Evolutionary conservation across 2,329 filamentous ascomycete genomes (phyloP).

Genomic region (Claviceps lovelessii): DNA sequence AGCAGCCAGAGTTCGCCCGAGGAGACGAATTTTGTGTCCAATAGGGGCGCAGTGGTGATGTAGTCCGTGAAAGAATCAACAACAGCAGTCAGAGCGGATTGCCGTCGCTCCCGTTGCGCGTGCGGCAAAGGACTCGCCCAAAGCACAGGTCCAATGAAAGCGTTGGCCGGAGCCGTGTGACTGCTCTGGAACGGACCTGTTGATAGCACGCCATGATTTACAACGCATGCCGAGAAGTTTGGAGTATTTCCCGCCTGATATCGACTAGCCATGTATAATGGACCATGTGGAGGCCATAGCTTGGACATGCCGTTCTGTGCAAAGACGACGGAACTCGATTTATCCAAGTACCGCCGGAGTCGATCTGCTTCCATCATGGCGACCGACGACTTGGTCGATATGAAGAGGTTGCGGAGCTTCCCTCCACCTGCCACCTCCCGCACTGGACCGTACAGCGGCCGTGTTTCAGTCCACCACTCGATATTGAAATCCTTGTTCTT

Average conservation of each 20-base stretch:
- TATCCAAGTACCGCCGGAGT: constrained; percentile 47
- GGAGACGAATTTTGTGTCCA: constrained; percentile 27
- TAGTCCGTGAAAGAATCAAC: constrained; percentile 25
- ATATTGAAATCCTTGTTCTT: constrained; percentile 29
- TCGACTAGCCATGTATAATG: constrained; percentile 26
- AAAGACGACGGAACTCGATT: constrained; percentile 61
- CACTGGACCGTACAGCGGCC: constrained; percentile 21
- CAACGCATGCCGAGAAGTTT: constrained; percentile 56
- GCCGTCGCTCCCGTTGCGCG: neutral
- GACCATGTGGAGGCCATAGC: constrained; percentile 39
- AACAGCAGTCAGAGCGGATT: constrained; percentile 1
- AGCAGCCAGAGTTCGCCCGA: constrained; percentile 34
- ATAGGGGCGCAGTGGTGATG: constrained; percentile 27
- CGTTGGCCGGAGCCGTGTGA: constrained; percentile 35
- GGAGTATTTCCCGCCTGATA: constrained; percentile 33
- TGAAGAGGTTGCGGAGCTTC: constrained; percentile 56
- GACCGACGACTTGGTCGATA: constrained; percentile 60
- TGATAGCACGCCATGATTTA: constrained; percentile 41
- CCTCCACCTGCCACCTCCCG: constrained; percentile 25
- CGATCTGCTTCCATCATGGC: constrained; percentile 47
- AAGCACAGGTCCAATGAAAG: constrained; percentile 33
- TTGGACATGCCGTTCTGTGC: constrained; percentile 78
- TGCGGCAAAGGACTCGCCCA: constrained; percentile 2
- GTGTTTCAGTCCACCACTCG: constrained; percentile 39
- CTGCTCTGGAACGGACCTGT: constrained; percentile 35